These are phyloP conservation scores for Thelonectria blattea DNA, from an alignment of 2,329 filamentous ascomycete species.

Conservation along the genomic window DNA sequence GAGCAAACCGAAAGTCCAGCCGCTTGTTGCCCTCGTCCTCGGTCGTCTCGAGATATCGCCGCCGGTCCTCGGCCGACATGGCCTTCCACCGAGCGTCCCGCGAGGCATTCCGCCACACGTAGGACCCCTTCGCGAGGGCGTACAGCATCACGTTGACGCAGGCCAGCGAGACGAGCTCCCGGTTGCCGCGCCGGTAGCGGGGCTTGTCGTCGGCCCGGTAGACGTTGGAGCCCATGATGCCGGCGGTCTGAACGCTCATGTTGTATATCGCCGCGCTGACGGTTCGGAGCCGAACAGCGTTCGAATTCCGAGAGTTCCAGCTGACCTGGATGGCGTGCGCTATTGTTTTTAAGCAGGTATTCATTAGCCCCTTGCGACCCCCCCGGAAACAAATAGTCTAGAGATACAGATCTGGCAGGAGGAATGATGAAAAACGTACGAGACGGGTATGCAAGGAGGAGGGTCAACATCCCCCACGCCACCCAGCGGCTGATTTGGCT, in stretches of 20 bases:
- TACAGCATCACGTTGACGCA: conserved; percentile 45
- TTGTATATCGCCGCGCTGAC: conserved; percentile 61
- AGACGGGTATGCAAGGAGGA: conserved; percentile 43
- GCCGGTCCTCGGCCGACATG: conserved; percentile 18
- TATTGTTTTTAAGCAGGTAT: conserved; percentile 5
- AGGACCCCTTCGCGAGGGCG: conserved; percentile 46
- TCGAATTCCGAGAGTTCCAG: conserved; percentile 63
- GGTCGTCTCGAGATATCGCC: conserved; percentile 20
- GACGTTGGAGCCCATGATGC: conserved; percentile 53
- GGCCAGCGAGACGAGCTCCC: conserved; percentile 34
- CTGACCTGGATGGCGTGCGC: conserved; percentile 55
- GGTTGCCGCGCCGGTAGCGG: conserved; percentile 52
- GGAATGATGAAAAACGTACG: conserved; percentile 17
- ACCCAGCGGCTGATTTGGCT: conserved; percentile 39
- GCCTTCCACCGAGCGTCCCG: conserved; percentile 19
- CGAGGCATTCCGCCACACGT: conserved; percentile 46
- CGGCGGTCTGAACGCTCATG: conserved; percentile 54
- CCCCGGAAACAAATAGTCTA: background rate
- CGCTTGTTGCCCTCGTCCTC: conserved; percentile 20
- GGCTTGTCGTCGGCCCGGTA: conserved; percentile 55
- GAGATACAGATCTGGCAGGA: background rate
- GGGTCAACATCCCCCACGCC: conserved; percentile 40
- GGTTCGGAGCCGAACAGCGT: conserved; percentile 65
- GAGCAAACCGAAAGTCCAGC: conserved; percentile 23
- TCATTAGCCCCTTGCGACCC: background rate